These are phyloP conservation scores for Blastobotrys persicus DNA, from an alignment of 1,139 yeast species.

Conservation along the genomic window DNA sequence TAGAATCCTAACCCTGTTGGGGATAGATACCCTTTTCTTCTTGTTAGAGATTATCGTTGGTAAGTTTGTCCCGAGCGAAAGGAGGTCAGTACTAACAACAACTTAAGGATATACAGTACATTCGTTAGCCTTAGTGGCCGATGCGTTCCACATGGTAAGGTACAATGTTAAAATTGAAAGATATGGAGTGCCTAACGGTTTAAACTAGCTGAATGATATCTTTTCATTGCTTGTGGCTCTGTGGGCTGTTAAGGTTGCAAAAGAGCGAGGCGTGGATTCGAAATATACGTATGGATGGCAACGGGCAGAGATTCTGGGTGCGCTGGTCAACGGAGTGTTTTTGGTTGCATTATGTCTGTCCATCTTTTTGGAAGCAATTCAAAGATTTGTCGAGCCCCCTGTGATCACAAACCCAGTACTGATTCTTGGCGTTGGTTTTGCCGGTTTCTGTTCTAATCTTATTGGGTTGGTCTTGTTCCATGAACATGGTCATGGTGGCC, in stretches of 20 bases:
- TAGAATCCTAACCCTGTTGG: slow-evolving; percentile 69
- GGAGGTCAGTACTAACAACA: too few species aligned
- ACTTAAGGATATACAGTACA: slow-evolving; percentile 78
- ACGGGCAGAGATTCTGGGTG: slow-evolving; percentile 95
- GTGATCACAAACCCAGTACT: slow-evolving; percentile 75
- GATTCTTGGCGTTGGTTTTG: slow-evolving; percentile 74
- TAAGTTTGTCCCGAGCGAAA: slow-evolving; percentile 19
- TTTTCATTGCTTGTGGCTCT: slow-evolving; percentile 85
- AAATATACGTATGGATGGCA: slow-evolving; percentile 95
- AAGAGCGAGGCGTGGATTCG: slow-evolving; percentile 77
- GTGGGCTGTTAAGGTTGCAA: slow-evolving; percentile 94
- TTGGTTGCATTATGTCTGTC: slow-evolving; percentile 88
- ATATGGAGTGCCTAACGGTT: background rate
- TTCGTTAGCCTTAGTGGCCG: slow-evolving; percentile 90
- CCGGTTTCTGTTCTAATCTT: slow-evolving; percentile 79
- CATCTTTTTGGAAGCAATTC: slow-evolving; percentile 88
- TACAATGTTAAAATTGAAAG: background rate
- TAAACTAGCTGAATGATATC: slow-evolving; percentile 68
- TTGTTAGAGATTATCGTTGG: slow-evolving; percentile 81
- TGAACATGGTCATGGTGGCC: slow-evolving; percentile 72
- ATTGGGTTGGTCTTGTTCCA: slow-evolving; percentile 86
- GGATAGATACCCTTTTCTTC: slow-evolving; percentile 79
- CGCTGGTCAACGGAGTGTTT: slow-evolving; percentile 89
- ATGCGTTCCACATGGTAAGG: slow-evolving; percentile 83
- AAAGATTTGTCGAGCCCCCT: slow-evolving; percentile 80